These are phyloP conservation scores for Cyberlindnera xylosilytica DNA, from an alignment of 805 yeast species.

Conservation along the genomic window DNA sequence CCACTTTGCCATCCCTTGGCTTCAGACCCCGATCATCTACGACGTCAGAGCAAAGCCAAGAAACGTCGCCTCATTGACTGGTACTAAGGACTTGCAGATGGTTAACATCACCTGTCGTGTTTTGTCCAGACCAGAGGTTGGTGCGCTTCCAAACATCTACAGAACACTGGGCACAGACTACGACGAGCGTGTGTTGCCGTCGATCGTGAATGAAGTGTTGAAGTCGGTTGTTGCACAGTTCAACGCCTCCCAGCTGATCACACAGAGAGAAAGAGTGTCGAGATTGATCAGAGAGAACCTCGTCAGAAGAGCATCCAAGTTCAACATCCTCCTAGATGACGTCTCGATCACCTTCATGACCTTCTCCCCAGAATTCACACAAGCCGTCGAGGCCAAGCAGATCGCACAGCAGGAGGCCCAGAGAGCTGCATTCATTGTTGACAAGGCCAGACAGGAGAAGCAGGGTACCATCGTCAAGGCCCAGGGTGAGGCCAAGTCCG, in stretches of 20 bases:
- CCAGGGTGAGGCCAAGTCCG: constrained; percentile 97
- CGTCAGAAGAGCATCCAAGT: constrained; percentile 85
- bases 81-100: constrained; percentile 98
- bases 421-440: constrained; percentile 95
- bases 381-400: constrained; percentile 97
- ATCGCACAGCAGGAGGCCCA: constrained; percentile 99
- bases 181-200: constrained; percentile 95
- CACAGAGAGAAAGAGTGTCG: constrained; percentile 97
- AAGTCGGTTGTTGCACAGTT: constrained; percentile 97
- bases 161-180: constrained; percentile 93
- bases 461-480: constrained; percentile 97
- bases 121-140: constrained; percentile 80
- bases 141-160: constrained; percentile 76
- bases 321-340: constrained; percentile 86
- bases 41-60: constrained; percentile 98
- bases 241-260: constrained; percentile 95
- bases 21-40: constrained; percentile 87
- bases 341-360: constrained; percentile 97
- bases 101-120: constrained; percentile 99
- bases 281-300: constrained; percentile 87
- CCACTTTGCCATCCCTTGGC: constrained; percentile 90
- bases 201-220: constrained; percentile 96
- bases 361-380: constrained; percentile 95
- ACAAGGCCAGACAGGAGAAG: constrained; percentile 95
- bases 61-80: constrained; percentile 92